Conservation (phyloP, 2,329 filamentous ascomycete species). For the Phaeophleospora eucalypticola region DNA sequence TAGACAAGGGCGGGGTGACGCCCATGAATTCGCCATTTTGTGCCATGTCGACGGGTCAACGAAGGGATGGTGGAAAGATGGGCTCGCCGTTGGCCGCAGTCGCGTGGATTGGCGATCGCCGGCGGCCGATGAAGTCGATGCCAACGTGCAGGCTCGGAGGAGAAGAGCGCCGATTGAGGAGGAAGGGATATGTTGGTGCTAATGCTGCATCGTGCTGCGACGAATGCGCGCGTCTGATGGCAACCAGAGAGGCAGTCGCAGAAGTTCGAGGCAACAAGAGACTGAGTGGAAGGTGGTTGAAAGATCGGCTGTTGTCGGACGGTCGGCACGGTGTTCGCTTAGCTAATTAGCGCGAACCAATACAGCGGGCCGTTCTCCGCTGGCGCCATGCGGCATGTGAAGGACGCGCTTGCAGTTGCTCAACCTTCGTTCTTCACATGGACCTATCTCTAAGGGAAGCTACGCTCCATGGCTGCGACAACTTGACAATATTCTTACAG, state of each 20-base stretch:
- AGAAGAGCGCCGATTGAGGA: not conserved
- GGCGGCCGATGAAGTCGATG: not conserved
- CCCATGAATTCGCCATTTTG: slow-evolving; percentile 16
- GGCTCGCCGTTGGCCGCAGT: not conserved
- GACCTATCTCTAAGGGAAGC: too few species aligned
- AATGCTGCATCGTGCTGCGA: not conserved
- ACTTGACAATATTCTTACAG: too few species aligned
- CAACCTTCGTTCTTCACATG: too few species aligned
- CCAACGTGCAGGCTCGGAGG: not conserved
- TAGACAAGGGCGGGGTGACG: slow-evolving; percentile 62
- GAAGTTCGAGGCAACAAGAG: too few species aligned
- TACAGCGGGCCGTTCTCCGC: not conserved
- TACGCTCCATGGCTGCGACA: too few species aligned
- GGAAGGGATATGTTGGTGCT: not conserved
- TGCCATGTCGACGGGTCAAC: slow-evolving; percentile 9
- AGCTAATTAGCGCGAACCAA: not conserved
- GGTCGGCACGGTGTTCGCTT: not conserved
- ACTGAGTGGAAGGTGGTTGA: not conserved
- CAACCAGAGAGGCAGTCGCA: not conserved
- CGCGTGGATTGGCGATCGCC: not conserved
- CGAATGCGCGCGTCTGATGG: not conserved
- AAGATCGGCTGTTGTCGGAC: not conserved
- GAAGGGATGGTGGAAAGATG: slow-evolving; percentile 3
- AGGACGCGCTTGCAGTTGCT: too few species aligned
- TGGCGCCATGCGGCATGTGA: not conserved